phyloP scores from a whole-genome alignment of 2,329 filamentous ascomycete genomes.

The Xylaria sp. region DNA sequence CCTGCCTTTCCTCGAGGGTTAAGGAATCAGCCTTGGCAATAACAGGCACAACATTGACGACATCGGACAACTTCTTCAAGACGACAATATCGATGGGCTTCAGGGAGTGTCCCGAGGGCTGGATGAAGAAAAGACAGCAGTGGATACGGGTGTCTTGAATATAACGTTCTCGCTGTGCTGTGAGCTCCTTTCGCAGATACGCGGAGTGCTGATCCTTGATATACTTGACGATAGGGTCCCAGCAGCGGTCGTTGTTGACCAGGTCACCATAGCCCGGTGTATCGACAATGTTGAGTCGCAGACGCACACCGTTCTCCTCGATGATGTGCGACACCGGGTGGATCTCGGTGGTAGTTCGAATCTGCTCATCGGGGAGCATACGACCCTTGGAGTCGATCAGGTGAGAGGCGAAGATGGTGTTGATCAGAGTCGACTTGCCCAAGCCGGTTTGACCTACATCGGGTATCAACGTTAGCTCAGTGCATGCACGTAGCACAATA shows the following conservation, averaged over 20 bases:
- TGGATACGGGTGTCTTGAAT: conserved; percentile 99
- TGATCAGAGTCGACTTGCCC: conserved; percentile 98
- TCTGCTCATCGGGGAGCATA: conserved; percentile 88
- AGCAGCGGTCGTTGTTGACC: conserved; percentile 99
- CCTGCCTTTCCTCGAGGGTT: conserved; percentile 92
- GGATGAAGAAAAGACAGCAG: conserved; percentile 99
- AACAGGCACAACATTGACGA: conserved; percentile 98
- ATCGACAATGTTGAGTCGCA: conserved; percentile 98
- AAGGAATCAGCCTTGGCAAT: conserved; percentile 98
- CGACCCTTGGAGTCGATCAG: conserved; percentile 99
- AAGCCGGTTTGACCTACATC: conserved; percentile 91
- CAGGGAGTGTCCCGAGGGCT: conserved; percentile 95
- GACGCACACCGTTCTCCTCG: conserved; percentile 98
- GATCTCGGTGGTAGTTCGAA: conserved; percentile 96
- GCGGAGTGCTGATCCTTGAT: conserved; percentile 99
- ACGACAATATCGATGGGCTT: conserved; percentile 99
- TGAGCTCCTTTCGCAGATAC: conserved; percentile 99
- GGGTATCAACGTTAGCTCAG: conserved; percentile 48
- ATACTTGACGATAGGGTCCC: conserved; percentile 99
- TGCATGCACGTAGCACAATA: conserved; percentile 13
- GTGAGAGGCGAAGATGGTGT: conserved; percentile 99
- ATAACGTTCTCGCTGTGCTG: conserved; percentile 97
- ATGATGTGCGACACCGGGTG: conserved; percentile 98
- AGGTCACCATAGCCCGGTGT: conserved; percentile 98
- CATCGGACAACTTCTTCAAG: conserved; percentile 98